These are phyloP conservation scores for Endocladia muricata DNA, from an alignment of 31 red algal genomes.

Conservation along the genomic window DNA sequence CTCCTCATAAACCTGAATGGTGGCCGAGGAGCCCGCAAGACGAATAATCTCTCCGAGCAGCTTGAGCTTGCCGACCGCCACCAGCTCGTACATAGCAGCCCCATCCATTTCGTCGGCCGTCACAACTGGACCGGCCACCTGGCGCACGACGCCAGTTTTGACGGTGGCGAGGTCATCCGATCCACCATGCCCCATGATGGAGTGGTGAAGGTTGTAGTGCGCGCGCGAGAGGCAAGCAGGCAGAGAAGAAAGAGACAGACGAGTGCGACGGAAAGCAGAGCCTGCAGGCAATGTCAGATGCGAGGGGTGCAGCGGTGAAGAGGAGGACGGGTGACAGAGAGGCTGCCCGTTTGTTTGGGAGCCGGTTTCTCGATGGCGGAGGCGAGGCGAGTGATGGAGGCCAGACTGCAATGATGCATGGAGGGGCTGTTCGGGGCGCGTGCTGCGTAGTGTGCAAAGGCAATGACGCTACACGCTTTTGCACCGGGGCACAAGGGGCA, in stretches of 20 bases:
- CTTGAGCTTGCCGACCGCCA: conserved; percentile 88
- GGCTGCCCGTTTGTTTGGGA: background rate
- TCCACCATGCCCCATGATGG: conserved; percentile 70
- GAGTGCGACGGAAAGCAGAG: too few species aligned
- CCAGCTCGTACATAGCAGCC: conserved; percentile 99
- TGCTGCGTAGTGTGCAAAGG: background rate
- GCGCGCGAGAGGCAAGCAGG: background rate
- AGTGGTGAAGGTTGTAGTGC: background rate
- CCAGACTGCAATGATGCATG: background rate
- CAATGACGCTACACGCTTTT: conserved; percentile 1
- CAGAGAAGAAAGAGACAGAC: background rate
- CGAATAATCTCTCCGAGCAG: conserved; percentile 99
- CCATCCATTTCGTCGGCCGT: conserved; percentile 95
- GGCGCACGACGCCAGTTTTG: conserved; percentile 82
- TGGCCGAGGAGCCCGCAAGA: conserved; percentile 87
- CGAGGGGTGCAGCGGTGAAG: background rate
- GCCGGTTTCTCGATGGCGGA: background rate
- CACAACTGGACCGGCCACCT: conserved; percentile 99
- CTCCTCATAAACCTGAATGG: conserved; percentile 99
- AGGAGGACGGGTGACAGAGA: background rate
- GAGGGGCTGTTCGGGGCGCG: background rate
- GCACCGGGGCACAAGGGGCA: too few species aligned
- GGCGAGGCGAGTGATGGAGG: too few species aligned
- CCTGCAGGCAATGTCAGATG: too few species aligned
- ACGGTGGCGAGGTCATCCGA: conserved; percentile 54